Evolutionary conservation across 768 basidiomycete genomes (phyloP).

Genomic region (Gyrodon lividus): DNA sequence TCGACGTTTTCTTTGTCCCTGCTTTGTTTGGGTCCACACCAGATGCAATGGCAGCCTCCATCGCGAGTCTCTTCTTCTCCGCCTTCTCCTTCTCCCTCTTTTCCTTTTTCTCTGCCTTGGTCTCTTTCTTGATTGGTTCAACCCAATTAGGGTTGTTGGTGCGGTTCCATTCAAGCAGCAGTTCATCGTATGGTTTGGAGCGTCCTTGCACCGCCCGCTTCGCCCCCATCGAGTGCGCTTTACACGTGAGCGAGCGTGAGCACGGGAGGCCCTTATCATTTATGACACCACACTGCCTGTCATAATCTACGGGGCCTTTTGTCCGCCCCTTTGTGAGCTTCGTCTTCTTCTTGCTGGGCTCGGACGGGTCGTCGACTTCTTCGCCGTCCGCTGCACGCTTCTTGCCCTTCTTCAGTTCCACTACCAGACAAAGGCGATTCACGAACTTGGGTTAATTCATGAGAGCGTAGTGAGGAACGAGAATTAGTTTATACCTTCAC

Average conservation of each 20-base stretch:
- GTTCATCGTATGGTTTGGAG: slow-evolving; percentile 77
- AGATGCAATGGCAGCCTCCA: slow-evolving; percentile 65
- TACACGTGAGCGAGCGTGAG: slow-evolving; percentile 94
- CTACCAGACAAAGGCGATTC: slow-evolving; percentile 10
- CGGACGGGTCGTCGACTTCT: slow-evolving; percentile 58
- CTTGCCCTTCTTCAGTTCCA: slow-evolving; percentile 56
- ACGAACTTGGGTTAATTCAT: slow-evolving; percentile 4
- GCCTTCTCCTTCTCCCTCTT: slow-evolving; percentile 77
- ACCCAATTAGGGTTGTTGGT: slow-evolving; percentile 86
- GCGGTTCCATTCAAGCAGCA: slow-evolving; percentile 90
- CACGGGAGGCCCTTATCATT: slow-evolving; percentile 93
- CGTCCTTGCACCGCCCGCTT: slow-evolving; percentile 91
- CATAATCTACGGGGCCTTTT: slow-evolving; percentile 86
- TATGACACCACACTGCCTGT: slow-evolving; percentile 95
- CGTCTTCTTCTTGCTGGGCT: slow-evolving; percentile 77
- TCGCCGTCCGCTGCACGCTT: slow-evolving; percentile 83
- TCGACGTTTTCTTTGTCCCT: slow-evolving; percentile 57
- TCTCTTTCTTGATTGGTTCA: slow-evolving; percentile 83
- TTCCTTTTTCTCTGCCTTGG: slow-evolving; percentile 85
- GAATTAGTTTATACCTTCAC: slow-evolving; percentile 39
- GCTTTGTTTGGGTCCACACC: slow-evolving; percentile 50
- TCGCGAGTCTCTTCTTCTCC: slow-evolving; percentile 74
- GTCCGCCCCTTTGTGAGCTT: slow-evolving; percentile 77
- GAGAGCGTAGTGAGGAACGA: not conserved
- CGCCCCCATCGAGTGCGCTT: slow-evolving; percentile 96